phyloP scores from a whole-genome alignment of 1,284 basidiomycete genomes.

The Pascua guehoae region DNA sequence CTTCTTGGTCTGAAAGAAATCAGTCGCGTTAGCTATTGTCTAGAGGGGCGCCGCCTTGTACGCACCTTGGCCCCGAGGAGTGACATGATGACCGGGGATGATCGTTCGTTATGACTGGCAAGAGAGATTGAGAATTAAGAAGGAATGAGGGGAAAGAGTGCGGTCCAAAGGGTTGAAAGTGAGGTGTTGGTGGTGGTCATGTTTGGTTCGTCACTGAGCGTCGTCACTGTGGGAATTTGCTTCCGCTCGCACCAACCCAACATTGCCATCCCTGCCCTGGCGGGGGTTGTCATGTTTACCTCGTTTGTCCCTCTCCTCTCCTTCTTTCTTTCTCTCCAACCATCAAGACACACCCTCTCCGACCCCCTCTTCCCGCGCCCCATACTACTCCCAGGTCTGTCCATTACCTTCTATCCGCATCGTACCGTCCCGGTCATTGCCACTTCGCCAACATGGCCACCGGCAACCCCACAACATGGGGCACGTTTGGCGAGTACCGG shows the following conservation, averaged over 20 bases:
- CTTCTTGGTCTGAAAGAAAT: conserved; percentile 42
- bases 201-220: background rate
- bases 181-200: background rate
- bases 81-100: conserved; percentile 20
- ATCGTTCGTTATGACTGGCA: background rate
- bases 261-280: background rate
- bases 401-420: too few relatives aligned
- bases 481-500: conserved; percentile 32
- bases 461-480: conserved; percentile 1
- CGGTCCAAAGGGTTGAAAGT: background rate
- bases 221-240: conserved; percentile 2
- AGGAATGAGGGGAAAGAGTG: background rate
- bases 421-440: too few relatives aligned
- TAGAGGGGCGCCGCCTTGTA: background rate
- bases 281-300: background rate
- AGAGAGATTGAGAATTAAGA: background rate
- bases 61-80: conserved; percentile 31
- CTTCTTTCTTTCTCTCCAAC: background rate
- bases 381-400: too few relatives aligned
- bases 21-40: conserved; percentile 23
- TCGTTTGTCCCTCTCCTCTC: background rate
- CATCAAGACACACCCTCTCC: background rate
- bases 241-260: conserved; percentile 3
- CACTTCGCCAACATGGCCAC: conserved; percentile 4
- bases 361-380: background rate